phyloP scores from a whole-genome alignment of 306 rosid genomes.

The Vigna mungo region DNA sequence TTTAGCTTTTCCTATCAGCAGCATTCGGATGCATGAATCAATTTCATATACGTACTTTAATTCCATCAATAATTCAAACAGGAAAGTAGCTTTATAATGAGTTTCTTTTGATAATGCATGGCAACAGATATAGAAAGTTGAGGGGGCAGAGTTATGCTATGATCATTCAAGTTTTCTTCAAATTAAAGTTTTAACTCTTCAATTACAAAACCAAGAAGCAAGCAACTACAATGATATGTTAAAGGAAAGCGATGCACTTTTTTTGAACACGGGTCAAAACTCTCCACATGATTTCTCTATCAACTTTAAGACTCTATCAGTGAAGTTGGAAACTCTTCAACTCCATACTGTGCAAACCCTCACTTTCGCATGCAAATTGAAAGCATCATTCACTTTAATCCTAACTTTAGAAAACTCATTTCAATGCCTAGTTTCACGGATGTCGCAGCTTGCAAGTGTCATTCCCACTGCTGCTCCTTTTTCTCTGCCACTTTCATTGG shows the following conservation, averaged over 20 bases:
- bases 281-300: conserved; percentile 3
- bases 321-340: conserved; percentile 34
- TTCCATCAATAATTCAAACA: conserved; percentile 33
- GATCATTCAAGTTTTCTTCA: conserved; percentile 15
- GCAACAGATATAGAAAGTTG: not conserved
- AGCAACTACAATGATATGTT: not conserved
- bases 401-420: conserved; percentile 8
- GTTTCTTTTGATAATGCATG: conserved; percentile 20
- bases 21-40: conserved; percentile 34
- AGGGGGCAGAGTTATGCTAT: conserved; percentile 24
- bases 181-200: conserved; percentile 29
- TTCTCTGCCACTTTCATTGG: not conserved
- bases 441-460: not conserved
- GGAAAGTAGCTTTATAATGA: conserved; percentile 15
- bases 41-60: conserved; percentile 27
- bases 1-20: conserved; percentile 37
- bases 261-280: conserved; percentile 23
- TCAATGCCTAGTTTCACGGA: not conserved
- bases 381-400: conserved; percentile 12
- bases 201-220: conserved; percentile 23
- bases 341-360: not conserved
- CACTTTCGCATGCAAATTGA: not conserved
- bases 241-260: not conserved
- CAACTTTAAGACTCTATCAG: conserved; percentile 13
- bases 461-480: not conserved